Evolutionary conservation across 2,329 filamentous ascomycete genomes (phyloP).

Genomic region (Ilyonectria sp.): DNA sequence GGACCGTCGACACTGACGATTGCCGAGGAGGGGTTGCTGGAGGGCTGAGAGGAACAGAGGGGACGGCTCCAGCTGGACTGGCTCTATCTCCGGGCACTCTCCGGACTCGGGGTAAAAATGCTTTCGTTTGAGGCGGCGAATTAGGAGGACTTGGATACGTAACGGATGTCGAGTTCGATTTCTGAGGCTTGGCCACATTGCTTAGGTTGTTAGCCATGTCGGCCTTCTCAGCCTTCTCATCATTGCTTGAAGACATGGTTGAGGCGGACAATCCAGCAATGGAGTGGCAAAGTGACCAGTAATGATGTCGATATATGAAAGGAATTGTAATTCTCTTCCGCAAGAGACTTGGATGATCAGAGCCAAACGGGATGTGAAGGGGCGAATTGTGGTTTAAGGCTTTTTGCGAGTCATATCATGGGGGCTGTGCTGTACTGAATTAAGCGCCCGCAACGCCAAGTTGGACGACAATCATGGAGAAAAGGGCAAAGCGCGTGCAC

Average conservation of each 20-base stretch:
- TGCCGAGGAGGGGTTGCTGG: background rate
- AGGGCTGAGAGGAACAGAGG: background rate
- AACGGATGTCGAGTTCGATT: background rate
- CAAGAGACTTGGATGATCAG: background rate
- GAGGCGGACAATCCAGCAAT: background rate
- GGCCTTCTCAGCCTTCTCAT: background rate
- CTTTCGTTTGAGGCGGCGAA: background rate
- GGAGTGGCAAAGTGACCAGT: background rate
- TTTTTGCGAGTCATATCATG: background rate
- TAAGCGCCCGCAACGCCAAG: background rate
- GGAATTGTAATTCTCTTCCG: background rate
- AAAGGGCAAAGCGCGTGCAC: too few relatives aligned
- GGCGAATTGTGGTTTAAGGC: background rate
- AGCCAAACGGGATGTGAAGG: background rate
- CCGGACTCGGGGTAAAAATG: background rate
- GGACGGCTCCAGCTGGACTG: background rate
- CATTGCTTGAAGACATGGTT: background rate
- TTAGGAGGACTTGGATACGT: background rate
- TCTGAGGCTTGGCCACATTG: background rate
- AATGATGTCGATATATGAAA: background rate
- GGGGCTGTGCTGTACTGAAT: background rate
- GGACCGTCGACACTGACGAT: background rate
- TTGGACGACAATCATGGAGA: too few relatives aligned
- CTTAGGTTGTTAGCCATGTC: background rate
- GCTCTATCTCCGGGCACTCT: background rate